Percentiles rank a stretch among this genome's conserved stretches.
These are phyloP conservation scores for Eimeria necatrix DNA, from an alignment of 169 alveolate genomes.

Conservation along the genomic window DNA sequence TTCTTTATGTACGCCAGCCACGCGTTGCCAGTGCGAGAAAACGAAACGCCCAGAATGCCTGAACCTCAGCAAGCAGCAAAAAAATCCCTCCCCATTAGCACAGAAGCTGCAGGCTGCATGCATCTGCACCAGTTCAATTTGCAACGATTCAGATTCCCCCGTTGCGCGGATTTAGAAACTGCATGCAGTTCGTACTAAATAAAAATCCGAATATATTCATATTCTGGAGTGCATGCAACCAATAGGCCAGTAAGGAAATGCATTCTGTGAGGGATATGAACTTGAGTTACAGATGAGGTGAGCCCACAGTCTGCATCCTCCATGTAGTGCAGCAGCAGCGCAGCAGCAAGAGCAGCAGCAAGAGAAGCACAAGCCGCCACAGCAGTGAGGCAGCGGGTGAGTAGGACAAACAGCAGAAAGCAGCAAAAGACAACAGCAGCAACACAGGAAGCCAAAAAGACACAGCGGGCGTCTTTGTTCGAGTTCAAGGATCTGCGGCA, in stretches of 20 bases:
- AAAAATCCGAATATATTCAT: no score
- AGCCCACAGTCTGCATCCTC: neutral
- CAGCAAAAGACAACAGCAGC: neutral
- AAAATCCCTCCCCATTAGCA: neutral
- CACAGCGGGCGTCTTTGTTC: no score
- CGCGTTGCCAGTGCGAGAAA: constrained; percentile 60
- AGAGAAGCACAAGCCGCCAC: neutral
- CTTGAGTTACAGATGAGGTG: no score
- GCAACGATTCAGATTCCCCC: no score
- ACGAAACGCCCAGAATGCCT: constrained; percentile 65
- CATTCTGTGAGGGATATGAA: no score
- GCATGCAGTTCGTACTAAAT: no score
- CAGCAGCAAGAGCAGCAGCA: neutral
- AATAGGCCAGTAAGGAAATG: no score
- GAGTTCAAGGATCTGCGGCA: no score
- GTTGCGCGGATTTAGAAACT: no score
- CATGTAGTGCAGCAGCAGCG: neutral
- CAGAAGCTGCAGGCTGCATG: neutral
- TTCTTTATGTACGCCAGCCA: constrained; percentile 77
- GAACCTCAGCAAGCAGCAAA: neutral
- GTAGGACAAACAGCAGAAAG: no score
- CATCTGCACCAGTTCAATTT: no score
- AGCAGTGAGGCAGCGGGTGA: neutral
- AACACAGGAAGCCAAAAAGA: neutral
- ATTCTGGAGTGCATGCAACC: no score